These are phyloP conservation scores for Corinectria fuckeliana DNA, from an alignment of 2,329 filamentous ascomycete genomes.

Conservation along the genomic window DNA sequence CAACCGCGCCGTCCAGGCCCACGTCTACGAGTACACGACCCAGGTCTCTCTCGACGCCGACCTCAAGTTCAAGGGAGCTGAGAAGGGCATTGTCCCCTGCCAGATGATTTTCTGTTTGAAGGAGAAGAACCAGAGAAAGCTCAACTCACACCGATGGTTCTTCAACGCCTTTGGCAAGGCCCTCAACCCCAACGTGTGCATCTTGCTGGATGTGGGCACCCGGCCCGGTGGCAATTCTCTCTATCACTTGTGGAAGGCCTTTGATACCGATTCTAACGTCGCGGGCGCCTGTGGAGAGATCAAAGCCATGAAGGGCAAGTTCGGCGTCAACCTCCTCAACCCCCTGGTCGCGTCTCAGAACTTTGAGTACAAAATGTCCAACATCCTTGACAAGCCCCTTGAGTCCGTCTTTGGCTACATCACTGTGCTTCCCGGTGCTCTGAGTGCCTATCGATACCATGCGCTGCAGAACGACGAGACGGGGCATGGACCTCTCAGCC, in stretches of 20 bases:
- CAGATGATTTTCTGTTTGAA: constrained; percentile 99
- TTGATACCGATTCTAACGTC: constrained; percentile 96
- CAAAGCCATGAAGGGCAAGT: constrained; percentile 92
- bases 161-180: constrained; percentile 97
- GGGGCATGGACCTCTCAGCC: constrained; percentile 91
- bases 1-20: constrained; percentile 90
- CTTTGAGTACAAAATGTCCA: constrained; percentile 99
- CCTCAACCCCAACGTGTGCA: constrained; percentile 94
- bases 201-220: constrained; percentile 94
- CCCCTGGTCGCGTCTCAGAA: constrained; percentile 96
- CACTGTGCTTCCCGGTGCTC: constrained; percentile 91
- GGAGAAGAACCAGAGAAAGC: constrained; percentile 96
- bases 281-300: constrained; percentile 97
- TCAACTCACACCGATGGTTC: constrained; percentile 99
- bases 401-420: constrained; percentile 99
- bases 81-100: constrained; percentile 97
- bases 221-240: constrained; percentile 86
- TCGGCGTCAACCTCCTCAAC: constrained; percentile 83
- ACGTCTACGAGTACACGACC: constrained; percentile 98
- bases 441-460: constrained; percentile 95
- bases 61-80: constrained; percentile 97
- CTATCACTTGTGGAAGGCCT: constrained; percentile 99
- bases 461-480: constrained; percentile 96
- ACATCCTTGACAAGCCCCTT: constrained; percentile 95
- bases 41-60: constrained; percentile 96